Base-by-base conservation (phyloP, 768 basidiomycete genomes). In the Trametes sanguinea region DNA sequence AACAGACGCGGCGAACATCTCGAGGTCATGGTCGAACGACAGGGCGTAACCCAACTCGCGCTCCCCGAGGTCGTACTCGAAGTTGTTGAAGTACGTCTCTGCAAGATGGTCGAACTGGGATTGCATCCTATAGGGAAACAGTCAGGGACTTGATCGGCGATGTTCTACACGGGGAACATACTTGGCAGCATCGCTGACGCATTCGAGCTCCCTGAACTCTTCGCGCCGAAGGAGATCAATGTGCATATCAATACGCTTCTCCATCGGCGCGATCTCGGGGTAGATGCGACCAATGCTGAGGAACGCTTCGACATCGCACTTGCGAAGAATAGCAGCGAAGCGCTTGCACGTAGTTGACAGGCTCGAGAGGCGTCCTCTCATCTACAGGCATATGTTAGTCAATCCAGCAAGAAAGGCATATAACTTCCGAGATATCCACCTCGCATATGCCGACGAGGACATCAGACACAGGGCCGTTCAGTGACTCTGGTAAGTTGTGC, bases 361-460 rank as follows among this genome's bases (percentile, higher is more conserved):
- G 50, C 86, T 83, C 1, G 90, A 86, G 32, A 97, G 83, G 44
- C 89, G 88, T 17, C 91, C 89, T 60, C 94, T 82, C 83, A 98
- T 89, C 91, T 94, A 60, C 51, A 39, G 13, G 39, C 45, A 39
- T 62, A 54, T 29, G n/a, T 6, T 22, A 6, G n/a, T 14, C n/a
- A 43, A 14, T 14, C 42, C 42, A 43, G 14, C 42, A n/a, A 8
- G 42, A 6, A 47, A 29, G 6, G 35, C 35, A 11, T 37, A 22
- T 22, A 22, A 6, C 27, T 9, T 13, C 2, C 40, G 17, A 54
- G 8, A 57, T 44, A 69, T 81, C 33, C 63, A 91, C 92, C 81
- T 98, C 96, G 75, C 96, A 98, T 40, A 97, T 86, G 16, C 93
- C 93, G n/a, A 97, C 94, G 11, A 98, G 81, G 1, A 81, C 82